These are phyloP conservation scores for Thinopyrum obtusiflorum DNA, from an alignment of 202 grass and related monocot species.

Conservation along the genomic window DNA sequence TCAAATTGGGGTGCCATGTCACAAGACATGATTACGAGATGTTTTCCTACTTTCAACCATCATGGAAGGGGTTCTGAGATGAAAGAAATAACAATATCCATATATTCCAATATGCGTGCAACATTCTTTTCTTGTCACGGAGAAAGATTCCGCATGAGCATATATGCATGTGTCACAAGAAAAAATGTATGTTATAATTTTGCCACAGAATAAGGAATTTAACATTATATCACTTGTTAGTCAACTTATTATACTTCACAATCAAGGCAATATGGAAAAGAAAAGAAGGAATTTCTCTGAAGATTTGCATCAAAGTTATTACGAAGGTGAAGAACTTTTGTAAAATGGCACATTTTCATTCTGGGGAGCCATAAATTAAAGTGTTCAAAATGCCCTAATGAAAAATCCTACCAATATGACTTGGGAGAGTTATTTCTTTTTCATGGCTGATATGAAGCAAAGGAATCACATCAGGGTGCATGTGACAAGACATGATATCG, in stretches of 20 bases:
- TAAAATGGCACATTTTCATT: background rate
- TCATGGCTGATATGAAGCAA: background rate
- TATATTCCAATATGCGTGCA: background rate
- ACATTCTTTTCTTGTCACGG: background rate
- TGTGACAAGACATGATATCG: background rate
- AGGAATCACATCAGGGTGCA: background rate
- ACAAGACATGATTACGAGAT: background rate
- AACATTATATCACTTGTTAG: background rate
- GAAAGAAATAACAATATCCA: background rate
- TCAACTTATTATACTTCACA: background rate
- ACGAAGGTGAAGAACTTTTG: background rate
- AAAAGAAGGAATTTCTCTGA: background rate
- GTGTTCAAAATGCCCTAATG: no score
- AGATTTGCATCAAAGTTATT: background rate
- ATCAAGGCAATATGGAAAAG: background rate
- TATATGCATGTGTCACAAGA: background rate
- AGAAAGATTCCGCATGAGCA: background rate
- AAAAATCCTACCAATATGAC: background rate
- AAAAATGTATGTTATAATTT: background rate
- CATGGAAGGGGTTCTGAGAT: background rate
- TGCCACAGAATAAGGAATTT: background rate
- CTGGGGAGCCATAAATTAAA: no score
- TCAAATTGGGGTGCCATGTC: background rate
- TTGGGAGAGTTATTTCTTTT: background rate
- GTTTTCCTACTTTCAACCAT: slow-evolving; percentile 12